Conservation (phyloP, 1,284 basidiomycete genomes). For the Cutaneotrichosporon cavernicola region DNA sequence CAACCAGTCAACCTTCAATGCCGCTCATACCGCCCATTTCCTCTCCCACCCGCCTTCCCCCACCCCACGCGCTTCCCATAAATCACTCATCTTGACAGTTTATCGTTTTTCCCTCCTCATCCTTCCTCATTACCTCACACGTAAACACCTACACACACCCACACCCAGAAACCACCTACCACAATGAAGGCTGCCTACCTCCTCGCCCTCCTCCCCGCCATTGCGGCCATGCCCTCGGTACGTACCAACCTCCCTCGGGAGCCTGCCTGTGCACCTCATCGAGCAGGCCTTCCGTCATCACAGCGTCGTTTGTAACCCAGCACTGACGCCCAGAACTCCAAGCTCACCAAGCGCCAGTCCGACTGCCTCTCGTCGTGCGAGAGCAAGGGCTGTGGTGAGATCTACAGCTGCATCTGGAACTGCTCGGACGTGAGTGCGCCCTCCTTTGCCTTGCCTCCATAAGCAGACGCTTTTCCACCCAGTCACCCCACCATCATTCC, state of each 20-base stretch:
- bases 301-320: background rate
- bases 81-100: background rate
- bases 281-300: too few relatives aligned
- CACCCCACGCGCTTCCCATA: background rate
- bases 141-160: background rate
- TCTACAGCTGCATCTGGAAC: conserved; percentile 24
- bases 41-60: background rate
- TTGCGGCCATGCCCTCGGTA: conserved; percentile 12
- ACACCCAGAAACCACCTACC: background rate
- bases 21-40: background rate
- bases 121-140: background rate
- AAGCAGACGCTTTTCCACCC: background rate
- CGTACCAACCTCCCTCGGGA: background rate
- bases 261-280: background rate
- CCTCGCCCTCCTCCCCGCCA: conserved; percentile 16
- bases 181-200: conserved; percentile 26
- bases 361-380: conserved; percentile 26
- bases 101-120: background rate
- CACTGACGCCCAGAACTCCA: conserved; percentile 7
- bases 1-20: background rate
- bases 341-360: conserved; percentile 16
- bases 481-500: background rate
- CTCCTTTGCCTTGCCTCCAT: background rate
- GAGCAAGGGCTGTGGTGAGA: conserved; percentile 17
- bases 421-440: conserved; percentile 22